Base-by-base conservation (phyloP, 306 rosid species). In the Inga leiocalycina region DNA sequence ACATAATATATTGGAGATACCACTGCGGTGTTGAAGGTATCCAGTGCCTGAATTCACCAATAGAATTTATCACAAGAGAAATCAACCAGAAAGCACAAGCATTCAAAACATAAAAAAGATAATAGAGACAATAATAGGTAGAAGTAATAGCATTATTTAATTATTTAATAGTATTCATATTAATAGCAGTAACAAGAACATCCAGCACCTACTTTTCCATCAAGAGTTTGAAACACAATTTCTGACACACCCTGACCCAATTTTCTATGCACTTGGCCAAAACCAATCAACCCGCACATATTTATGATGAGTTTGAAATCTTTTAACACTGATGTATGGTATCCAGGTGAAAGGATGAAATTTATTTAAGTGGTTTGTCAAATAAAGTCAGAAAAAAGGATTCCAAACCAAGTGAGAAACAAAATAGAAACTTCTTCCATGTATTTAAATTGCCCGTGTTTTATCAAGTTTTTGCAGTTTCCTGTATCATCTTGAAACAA, bases 1-100 rank as follows among this genome's bases (percentile, higher is more conserved):
- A 93, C 99, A 17, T 90, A 95, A 91, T 95, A 95, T 69, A 93
- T 92, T 3, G 99, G 99, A 19, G 99, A 91, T 49, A 95, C 86
- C 2, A 95, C 98, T 2, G 98, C 99, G 0, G 99, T 90, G 89
- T 95, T 95, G 70, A 95, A 93, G 52, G 95, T 93, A 86, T 95
- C 99, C 88, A 95, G 48, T 15, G 98, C 99, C 99, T 93, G 88
- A 48, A 84, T 79, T 66, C 61, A 73, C 83, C 68, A 79, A 39
- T 49, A 56, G 79, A 78, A 79, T 74, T 56, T 64, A 74, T 83
- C 51, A 84, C 41, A 20, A 43, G 56, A 80, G 65, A 71, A 66
- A 76, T 65, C 43, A 76, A 68, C 45, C 64, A 52, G 24, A 64
- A 84, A 78, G 35, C 62, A 79, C 43, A 27, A 79, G 30, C 74